These are phyloP conservation scores for Aspergillus glaucus DNA, from an alignment of 2,329 filamentous ascomycete genomes.

Conservation along the genomic window DNA sequence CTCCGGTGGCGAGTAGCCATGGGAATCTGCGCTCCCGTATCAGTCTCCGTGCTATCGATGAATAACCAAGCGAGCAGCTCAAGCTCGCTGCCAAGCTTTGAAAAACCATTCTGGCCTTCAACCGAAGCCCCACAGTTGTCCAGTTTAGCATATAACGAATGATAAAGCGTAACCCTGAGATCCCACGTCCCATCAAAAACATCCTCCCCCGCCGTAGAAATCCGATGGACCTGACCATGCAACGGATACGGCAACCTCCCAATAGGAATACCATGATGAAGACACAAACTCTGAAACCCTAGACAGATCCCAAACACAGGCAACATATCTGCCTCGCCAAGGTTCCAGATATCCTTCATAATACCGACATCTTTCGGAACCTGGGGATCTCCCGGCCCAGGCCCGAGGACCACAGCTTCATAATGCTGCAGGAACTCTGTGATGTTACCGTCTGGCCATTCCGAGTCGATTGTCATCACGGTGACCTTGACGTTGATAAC, in stretches of 20 bases:
- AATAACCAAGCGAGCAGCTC: slow-evolving; percentile 58
- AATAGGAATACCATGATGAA: slow-evolving; percentile 61
- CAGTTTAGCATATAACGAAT: slow-evolving; percentile 52
- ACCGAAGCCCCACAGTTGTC: slow-evolving; percentile 12
- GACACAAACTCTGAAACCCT: slow-evolving; percentile 76
- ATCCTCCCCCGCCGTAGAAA: slow-evolving; percentile 55
- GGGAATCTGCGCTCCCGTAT: slow-evolving; percentile 46
- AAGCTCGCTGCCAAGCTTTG: slow-evolving; percentile 18
- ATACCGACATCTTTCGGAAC: slow-evolving; percentile 71
- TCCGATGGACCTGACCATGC: slow-evolving; percentile 71
- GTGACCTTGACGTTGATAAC: slow-evolving; percentile 62
- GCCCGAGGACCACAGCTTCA: slow-evolving; percentile 82
- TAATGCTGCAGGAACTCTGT: slow-evolving; percentile 53
- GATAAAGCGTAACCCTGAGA: slow-evolving; percentile 71
- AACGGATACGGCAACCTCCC: slow-evolving; percentile 63
- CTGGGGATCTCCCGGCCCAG: slow-evolving; percentile 77
- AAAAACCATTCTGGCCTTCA: slow-evolving; percentile 6
- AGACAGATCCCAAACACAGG: slow-evolving; percentile 85
- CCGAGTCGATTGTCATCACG: slow-evolving; percentile 64
- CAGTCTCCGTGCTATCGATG: slow-evolving; percentile 32
- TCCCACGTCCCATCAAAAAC: slow-evolving; percentile 59
- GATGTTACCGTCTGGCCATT: slow-evolving; percentile 39
- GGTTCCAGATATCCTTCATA: slow-evolving; percentile 68
- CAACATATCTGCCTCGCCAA: slow-evolving; percentile 53
- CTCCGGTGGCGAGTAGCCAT: slow-evolving; percentile 66